A percentile compares a stretch with the other conserved stretches of the same genome.
phyloP scores from a whole-genome alignment of 768 basidiomycete species.

The Trametes coccinea region DNA sequence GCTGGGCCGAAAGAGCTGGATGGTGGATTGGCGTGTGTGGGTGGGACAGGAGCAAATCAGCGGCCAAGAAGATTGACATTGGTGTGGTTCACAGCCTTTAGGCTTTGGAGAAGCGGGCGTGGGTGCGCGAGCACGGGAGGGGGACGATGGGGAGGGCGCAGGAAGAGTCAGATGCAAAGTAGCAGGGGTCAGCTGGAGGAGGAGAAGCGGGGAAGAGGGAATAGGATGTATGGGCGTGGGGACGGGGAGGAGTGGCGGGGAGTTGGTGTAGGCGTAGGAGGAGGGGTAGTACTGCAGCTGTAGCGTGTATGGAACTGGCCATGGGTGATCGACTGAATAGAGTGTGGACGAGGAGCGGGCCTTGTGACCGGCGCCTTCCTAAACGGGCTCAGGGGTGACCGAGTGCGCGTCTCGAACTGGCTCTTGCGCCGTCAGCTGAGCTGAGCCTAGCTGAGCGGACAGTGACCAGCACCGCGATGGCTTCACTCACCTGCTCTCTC shows the following conservation, averaged over 20 bases:
- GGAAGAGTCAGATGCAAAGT: conserved; percentile 5
- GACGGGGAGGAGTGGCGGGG: not conserved
- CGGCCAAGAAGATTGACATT: not conserved
- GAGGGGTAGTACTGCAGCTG: not conserved
- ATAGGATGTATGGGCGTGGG: not conserved
- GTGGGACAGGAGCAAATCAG: conserved; percentile 5
- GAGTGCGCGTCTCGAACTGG: conserved; percentile 16
- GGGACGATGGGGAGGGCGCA: conserved; percentile 12
- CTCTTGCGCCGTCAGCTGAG: conserved; percentile 22
- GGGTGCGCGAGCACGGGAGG: conserved; percentile 7
- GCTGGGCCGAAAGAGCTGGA: conserved; percentile 1
- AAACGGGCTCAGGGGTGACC: conserved; percentile 24
- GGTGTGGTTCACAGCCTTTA: conserved; percentile 8
- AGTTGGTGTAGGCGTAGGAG: conserved; percentile 1
- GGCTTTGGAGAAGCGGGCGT: conserved; percentile 18
- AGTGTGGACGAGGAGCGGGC: not conserved
- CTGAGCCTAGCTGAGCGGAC: too few relatives aligned
- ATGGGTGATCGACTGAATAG: conserved; percentile 15
- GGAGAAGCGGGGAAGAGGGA: conserved; percentile 5
- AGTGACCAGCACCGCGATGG: conserved; percentile 7
- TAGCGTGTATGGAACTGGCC: too few relatives aligned
- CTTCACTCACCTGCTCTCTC: not conserved
- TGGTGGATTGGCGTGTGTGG: not conserved
- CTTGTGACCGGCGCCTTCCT: conserved; percentile 22
- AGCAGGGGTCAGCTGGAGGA: conserved; percentile 17